Percentiles rank a stretch among this genome's conserved stretches.
phyloP scores from a whole-genome alignment of 1,284 basidiomycete genomes.

The Heterobasidion parviporum region DNA sequence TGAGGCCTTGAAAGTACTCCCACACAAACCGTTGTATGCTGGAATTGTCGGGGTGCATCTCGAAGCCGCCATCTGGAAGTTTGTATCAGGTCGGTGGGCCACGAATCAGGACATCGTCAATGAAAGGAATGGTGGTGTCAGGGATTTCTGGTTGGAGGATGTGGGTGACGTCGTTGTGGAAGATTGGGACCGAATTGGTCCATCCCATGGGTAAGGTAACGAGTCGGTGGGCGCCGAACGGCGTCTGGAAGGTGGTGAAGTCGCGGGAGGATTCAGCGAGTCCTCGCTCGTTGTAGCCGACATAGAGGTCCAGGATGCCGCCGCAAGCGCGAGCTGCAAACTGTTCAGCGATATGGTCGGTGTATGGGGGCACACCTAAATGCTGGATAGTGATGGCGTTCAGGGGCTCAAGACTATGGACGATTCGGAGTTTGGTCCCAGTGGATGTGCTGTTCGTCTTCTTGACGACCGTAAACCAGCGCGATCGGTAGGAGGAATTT shows the following conservation, averaged over 20 bases:
- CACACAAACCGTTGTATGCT: conserved; percentile 26
- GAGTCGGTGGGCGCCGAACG: conserved; percentile 13
- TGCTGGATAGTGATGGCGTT: not conserved
- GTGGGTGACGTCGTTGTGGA: conserved; percentile 23
- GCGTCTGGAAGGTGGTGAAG: not conserved
- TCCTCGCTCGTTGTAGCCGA: not conserved
- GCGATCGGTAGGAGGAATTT: not conserved
- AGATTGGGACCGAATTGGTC: conserved; percentile 27
- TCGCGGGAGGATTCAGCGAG: not conserved
- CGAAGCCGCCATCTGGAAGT: conserved; percentile 11
- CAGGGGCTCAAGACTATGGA: not conserved
- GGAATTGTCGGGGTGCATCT: conserved; percentile 20
- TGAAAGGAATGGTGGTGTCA: conserved; percentile 21
- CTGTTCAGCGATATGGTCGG: not conserved
- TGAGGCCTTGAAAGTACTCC: conserved; percentile 20
- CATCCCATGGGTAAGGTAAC: conserved; percentile 26
- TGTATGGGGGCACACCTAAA: not conserved
- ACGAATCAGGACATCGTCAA: conserved; percentile 19
- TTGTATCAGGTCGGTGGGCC: conserved; percentile 14
- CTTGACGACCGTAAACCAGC: not conserved
- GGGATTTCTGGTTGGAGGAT: conserved; percentile 27
- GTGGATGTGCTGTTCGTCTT: not conserved
- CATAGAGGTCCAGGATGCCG: not conserved
- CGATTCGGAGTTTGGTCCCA: not conserved
- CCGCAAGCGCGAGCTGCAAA: not conserved